Percentiles rank a stretch among this genome's conserved stretches.
These are phyloP conservation scores for Cicer pinnatifidum DNA, from an alignment of 306 rosid species.

Conservation along the genomic window DNA sequence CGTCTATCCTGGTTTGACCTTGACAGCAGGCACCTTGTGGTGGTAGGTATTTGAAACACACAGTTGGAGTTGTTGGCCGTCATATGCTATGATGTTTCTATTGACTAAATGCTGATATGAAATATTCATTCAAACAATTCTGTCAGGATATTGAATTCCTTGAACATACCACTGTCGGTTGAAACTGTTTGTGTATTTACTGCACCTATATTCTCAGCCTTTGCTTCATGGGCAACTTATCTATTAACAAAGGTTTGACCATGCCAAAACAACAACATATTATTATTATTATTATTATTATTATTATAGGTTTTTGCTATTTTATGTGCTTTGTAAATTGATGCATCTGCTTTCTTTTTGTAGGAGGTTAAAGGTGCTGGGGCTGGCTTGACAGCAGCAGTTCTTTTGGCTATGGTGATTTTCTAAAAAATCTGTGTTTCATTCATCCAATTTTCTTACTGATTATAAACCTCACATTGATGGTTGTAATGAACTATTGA, in stretches of 20 bases:
- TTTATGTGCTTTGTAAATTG: slow-evolving; percentile 41
- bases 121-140: slow-evolving; percentile 28
- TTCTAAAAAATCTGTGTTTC: slow-evolving; percentile 42
- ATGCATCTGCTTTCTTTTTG: slow-evolving; percentile 43
- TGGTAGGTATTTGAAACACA: slow-evolving; percentile 59
- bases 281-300: not conserved
- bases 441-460: slow-evolving; percentile 16
- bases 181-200: slow-evolving; percentile 99
- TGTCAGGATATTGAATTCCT: slow-evolving; percentile 76
- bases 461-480: slow-evolving; percentile 35
- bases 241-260: slow-evolving; percentile 80
- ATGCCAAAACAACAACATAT: slow-evolving; percentile 1
- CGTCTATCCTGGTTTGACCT: slow-evolving; percentile 95
- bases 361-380: slow-evolving; percentile 97
- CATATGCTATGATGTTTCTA: slow-evolving; percentile 30
- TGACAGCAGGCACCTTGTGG: slow-evolving; percentile 95
- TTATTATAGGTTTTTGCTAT: not conserved
- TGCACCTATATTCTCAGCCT: slow-evolving; percentile 96
- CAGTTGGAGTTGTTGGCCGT: slow-evolving; percentile 33
- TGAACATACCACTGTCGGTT: slow-evolving; percentile 94
- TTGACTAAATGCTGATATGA: slow-evolving; percentile 28
- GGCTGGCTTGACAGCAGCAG: slow-evolving; percentile 96
- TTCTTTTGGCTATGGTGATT: slow-evolving; percentile 90
- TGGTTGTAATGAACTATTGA: slow-evolving; percentile 22
- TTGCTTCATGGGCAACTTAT: slow-evolving; percentile 96